phyloP scores from a whole-genome alignment of 1,284 basidiomycete species.

The Tetrapyrgos nigripes region DNA sequence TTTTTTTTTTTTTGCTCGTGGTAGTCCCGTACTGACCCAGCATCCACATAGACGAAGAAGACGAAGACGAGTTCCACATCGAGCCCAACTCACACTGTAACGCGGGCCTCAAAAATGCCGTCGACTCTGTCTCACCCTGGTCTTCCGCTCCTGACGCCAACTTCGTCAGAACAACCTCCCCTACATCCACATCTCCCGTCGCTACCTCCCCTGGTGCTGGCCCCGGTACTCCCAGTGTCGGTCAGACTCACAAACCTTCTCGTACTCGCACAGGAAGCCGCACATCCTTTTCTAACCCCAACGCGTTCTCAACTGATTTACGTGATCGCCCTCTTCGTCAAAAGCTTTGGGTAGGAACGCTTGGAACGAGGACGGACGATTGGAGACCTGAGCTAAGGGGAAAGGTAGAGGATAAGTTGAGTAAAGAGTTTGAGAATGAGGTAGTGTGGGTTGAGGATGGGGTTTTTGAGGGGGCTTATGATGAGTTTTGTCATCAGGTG shows the following conservation, averaged over 20 bases:
- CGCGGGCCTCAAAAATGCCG: slow-evolving; percentile 81
- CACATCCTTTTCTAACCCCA: too few relatives aligned
- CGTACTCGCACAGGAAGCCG: too few relatives aligned
- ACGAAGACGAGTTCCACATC: slow-evolving; percentile 34
- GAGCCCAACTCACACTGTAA: slow-evolving; percentile 79
- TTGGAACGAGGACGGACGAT: slow-evolving; percentile 71
- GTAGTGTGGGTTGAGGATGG: slow-evolving; percentile 85
- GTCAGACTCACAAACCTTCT: neutral
- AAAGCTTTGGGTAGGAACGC: slow-evolving; percentile 83
- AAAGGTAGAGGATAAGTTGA: slow-evolving; percentile 68
- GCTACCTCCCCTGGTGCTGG: too few relatives aligned
- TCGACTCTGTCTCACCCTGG: slow-evolving; percentile 77
- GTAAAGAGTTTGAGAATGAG: slow-evolving; percentile 59
- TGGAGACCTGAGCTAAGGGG: slow-evolving; percentile 62
- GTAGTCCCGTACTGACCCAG: too few relatives aligned
- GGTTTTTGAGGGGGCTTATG: slow-evolving; percentile 83
- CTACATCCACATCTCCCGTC: neutral
- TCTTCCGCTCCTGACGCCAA: slow-evolving; percentile 27
- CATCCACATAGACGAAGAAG: slow-evolving; percentile 2
- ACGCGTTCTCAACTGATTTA: too few relatives aligned
- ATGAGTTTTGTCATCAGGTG: slow-evolving; percentile 88
- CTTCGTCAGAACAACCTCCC: neutral
- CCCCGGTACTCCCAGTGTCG: too few relatives aligned
- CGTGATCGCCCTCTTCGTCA: neutral
- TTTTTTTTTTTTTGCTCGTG: too few relatives aligned